These are phyloP conservation scores for Emmonsiellopsis sp. DNA, from an alignment of 2,329 filamentous ascomycete genomes.

Conservation along the genomic window DNA sequence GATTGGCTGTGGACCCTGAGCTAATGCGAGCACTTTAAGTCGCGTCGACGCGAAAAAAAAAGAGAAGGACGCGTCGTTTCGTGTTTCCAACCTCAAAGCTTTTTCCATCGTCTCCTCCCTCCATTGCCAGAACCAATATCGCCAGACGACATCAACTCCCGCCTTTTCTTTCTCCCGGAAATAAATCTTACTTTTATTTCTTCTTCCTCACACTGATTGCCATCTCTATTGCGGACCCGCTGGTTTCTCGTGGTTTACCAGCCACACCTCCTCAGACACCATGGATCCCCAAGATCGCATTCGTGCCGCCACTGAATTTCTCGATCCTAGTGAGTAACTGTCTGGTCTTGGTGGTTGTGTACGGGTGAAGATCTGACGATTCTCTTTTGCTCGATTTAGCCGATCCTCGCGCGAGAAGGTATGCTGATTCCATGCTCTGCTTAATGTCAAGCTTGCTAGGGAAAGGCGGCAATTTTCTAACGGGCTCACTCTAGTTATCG, in stretches of 20 bases:
- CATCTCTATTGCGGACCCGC: neutral
- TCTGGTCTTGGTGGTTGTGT: neutral
- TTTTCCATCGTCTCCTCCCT: neutral
- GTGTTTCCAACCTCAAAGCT: neutral
- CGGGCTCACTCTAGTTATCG: constrained; percentile 61
- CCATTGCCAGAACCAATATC: neutral
- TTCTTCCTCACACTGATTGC: neutral
- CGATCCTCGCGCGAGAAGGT: constrained; percentile 49
- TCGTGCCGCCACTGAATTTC: constrained; percentile 80
- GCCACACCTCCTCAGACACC: neutral
- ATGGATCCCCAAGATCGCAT: constrained; percentile 59
- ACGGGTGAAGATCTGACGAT: constrained; percentile 8
- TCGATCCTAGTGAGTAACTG: constrained; percentile 68
- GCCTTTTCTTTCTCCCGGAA: no score
- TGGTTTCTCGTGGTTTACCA: neutral
- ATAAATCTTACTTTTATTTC: neutral
- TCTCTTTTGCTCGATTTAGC: constrained; percentile 26
- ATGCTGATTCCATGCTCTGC: constrained; percentile 10
- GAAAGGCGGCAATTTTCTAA: constrained; percentile 31
- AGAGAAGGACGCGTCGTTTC: constrained; percentile 4
- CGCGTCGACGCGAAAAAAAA: constrained; percentile 7
- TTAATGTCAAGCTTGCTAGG: no score
- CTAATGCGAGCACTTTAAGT: constrained; percentile 14
- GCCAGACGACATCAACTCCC: neutral
- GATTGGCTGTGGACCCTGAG: neutral